Evolutionary conservation across 345 rosid species (phyloP).

Genomic region (Fremontodendron californicum): DNA sequence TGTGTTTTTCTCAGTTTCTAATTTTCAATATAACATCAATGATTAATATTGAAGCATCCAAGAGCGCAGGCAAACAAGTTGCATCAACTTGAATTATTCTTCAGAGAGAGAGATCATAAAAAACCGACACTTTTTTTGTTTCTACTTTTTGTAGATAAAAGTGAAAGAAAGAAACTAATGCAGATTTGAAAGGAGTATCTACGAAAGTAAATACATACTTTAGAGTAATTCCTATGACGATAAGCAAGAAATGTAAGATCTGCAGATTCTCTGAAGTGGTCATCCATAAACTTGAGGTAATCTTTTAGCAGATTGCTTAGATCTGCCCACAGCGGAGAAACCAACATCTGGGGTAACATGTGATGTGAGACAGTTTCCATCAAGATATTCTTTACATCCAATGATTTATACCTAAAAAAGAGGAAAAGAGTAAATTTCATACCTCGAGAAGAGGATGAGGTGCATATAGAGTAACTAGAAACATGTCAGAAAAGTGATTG

Average conservation of each 20-base stretch:
- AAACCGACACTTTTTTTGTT: not conserved
- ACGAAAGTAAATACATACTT: conserved; percentile 43
- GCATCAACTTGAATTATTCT: not conserved
- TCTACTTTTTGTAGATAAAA: not conserved
- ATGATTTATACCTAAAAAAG: conserved; percentile 71
- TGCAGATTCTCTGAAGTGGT: conserved; percentile 91
- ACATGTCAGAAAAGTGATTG: not conserved
- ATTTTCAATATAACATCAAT: not conserved
- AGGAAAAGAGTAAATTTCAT: not conserved
- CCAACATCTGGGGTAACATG: conserved; percentile 79
- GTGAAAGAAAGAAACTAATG: not conserved
- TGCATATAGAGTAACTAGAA: not conserved
- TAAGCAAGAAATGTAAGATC: conserved; percentile 97
- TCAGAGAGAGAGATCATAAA: not conserved
- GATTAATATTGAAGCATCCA: not conserved
- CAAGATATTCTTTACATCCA: conserved; percentile 97
- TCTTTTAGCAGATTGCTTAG: conserved; percentile 68
- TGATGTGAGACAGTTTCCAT: conserved; percentile 86
- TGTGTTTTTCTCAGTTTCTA: not conserved
- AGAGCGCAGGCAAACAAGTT: not conserved
- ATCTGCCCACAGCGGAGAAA: conserved; percentile 79
- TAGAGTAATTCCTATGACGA: conserved; percentile 94
- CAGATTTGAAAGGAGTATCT: not conserved
- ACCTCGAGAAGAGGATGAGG: conserved; percentile 7
- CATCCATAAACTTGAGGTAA: conserved; percentile 97